A percentile compares a stretch with the other conserved stretches of the same genome.
phyloP scores from a whole-genome alignment of 345 rosid species.

The Angophora floribunda region DNA sequence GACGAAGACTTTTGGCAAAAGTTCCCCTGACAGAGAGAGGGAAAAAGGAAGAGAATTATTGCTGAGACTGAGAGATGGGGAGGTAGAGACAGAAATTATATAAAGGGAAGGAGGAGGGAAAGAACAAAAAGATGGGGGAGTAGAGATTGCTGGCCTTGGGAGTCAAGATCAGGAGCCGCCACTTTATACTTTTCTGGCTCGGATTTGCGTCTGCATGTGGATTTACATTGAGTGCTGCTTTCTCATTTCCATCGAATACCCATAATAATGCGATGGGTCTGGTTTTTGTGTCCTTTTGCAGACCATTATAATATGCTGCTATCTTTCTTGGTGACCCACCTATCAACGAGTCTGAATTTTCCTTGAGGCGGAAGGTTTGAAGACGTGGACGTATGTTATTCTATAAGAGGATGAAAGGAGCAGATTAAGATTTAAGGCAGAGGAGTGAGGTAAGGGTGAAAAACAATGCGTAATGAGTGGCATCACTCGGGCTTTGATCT shows the following conservation, averaged over 20 bases:
- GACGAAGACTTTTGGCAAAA: background rate
- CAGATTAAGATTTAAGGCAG: background rate
- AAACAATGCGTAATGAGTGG: conserved; percentile 1
- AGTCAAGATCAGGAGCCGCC: background rate
- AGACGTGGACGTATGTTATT: background rate
- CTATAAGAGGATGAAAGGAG: background rate
- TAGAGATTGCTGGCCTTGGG: conserved; percentile 29
- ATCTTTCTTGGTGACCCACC: background rate
- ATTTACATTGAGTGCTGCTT: background rate
- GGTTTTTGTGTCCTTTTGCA: background rate
- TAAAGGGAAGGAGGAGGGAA: background rate
- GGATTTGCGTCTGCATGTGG: background rate
- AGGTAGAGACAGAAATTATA: background rate
- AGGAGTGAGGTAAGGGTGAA: background rate
- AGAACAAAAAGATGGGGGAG: background rate
- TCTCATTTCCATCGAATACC: background rate
- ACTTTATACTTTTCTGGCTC: background rate
- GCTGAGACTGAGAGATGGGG: background rate
- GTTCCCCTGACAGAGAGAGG: background rate
- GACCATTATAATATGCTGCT: background rate
- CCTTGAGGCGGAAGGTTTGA: background rate
- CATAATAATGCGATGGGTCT: background rate
- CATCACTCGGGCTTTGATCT: background rate
- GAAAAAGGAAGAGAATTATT: background rate
- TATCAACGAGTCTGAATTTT: background rate